Conservation (phyloP, 106 monocot species). For the Amphibolis antarctica region DNA sequence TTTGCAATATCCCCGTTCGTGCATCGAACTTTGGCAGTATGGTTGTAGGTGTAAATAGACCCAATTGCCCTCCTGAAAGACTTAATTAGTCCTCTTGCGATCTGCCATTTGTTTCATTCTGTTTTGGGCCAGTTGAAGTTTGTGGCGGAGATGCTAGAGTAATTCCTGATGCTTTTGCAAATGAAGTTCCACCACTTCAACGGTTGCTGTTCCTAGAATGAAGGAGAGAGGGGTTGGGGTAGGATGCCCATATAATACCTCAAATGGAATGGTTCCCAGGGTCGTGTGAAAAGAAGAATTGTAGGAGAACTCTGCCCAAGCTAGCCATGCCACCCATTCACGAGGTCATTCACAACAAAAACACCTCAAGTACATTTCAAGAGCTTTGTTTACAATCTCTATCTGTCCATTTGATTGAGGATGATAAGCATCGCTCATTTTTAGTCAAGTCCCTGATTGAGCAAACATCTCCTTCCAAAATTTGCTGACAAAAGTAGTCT, state of each 20-base stretch:
- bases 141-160: no score
- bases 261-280: background rate
- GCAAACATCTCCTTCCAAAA: background rate
- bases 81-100: no score
- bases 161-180: no score
- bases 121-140: no score
- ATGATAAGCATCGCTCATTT: background rate
- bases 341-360: background rate
- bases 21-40: no score
- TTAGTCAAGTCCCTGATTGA: background rate
- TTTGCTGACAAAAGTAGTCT: no score
- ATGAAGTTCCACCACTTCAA: background rate
- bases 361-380: background rate
- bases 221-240: background rate
- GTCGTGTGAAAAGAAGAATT: background rate
- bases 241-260: background rate
- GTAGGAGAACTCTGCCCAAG: background rate
- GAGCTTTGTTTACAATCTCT: background rate
- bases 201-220: background rate
- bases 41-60: no score
- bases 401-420: background rate
- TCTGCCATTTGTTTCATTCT: no score
- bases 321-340: background rate
- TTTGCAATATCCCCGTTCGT: background rate
- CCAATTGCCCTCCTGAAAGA: no score